phyloP scores from a whole-genome alignment of 306 rosid genomes.

The Spatholobus suberectus region DNA sequence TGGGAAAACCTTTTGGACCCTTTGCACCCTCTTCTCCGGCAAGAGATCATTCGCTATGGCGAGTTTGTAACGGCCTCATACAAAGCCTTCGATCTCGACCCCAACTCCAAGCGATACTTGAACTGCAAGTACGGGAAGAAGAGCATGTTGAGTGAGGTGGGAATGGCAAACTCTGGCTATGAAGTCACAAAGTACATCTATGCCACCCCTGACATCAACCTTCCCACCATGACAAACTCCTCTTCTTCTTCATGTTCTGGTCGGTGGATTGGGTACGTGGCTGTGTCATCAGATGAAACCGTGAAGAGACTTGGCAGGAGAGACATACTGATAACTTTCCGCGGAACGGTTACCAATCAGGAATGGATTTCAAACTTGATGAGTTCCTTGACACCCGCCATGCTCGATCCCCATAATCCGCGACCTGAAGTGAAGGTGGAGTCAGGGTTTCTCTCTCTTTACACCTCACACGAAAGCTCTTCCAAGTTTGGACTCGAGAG shows the following conservation, averaged over 20 bases:
- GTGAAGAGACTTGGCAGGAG: slow-evolving; percentile 67
- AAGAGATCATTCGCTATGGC: slow-evolving; percentile 80
- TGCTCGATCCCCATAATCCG: slow-evolving; percentile 68
- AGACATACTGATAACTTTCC: slow-evolving; percentile 70
- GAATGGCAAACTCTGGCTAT: slow-evolving; percentile 69
- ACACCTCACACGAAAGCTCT: slow-evolving; percentile 74
- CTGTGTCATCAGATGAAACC: slow-evolving; percentile 61
- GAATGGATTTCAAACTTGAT: slow-evolving; percentile 89
- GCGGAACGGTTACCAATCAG: slow-evolving; percentile 77
- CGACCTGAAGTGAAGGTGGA: slow-evolving; percentile 76
- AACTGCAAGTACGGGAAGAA: slow-evolving; percentile 81
- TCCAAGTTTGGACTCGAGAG: slow-evolving; percentile 67
- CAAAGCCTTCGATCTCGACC: slow-evolving; percentile 85
- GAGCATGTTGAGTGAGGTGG: slow-evolving; percentile 66
- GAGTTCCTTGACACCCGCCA: slow-evolving; percentile 81
- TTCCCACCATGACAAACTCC: slow-evolving; percentile 49
- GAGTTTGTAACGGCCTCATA: slow-evolving; percentile 77
- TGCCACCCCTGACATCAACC: slow-evolving; percentile 75
- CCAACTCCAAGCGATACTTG: slow-evolving; percentile 74
- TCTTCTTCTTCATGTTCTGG: slow-evolving; percentile 49
- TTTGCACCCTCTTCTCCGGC: slow-evolving; percentile 80
- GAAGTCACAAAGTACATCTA: slow-evolving; percentile 87
- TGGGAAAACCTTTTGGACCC: slow-evolving; percentile 87
- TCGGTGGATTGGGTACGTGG: slow-evolving; percentile 91
- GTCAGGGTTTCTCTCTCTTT: slow-evolving; percentile 77